phyloP scores from a whole-genome alignment of 495 filamentous ascomycete species.

The Lichina pygmaea region DNA sequence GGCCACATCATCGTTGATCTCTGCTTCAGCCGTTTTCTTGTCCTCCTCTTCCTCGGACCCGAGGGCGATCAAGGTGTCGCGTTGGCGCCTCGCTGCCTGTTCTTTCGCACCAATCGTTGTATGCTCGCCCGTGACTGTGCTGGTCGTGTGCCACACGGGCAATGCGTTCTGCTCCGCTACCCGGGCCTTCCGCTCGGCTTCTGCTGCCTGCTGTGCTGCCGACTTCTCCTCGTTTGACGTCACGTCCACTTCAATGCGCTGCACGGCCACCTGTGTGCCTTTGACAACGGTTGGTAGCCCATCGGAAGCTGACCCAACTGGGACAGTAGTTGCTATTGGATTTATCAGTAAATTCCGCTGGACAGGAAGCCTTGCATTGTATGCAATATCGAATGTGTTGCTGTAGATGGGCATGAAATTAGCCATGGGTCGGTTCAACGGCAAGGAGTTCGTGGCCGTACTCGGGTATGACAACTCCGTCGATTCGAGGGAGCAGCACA shows the following conservation, averaged over 20 bases:
- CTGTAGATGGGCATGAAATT: neutral
- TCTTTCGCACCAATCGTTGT: constrained; percentile 9
- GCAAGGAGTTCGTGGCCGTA: neutral
- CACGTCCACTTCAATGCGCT: constrained; percentile 52
- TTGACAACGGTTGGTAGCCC: constrained; percentile 39
- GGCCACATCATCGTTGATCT: constrained; percentile 25
- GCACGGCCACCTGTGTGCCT: constrained; percentile 35
- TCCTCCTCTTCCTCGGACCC: constrained; percentile 15
- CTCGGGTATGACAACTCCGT: constrained; percentile 54
- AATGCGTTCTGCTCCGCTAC: constrained; percentile 62
- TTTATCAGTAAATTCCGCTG: constrained; percentile 19
- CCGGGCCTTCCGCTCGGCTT: constrained; percentile 41
- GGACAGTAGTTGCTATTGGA: constrained; percentile 13
- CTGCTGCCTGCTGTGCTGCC: constrained; percentile 47
- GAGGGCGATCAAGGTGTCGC: constrained; percentile 1
- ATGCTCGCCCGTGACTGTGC: constrained; percentile 34
- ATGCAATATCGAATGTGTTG: constrained; percentile 63
- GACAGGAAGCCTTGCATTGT: constrained; percentile 29
- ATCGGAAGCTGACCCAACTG: constrained; percentile 1
- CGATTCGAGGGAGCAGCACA: constrained; percentile 63
- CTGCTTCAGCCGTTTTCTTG: constrained; percentile 7
- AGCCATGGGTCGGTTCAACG: no score
- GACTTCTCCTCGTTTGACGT: constrained; percentile 46
- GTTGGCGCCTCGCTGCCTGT: constrained; percentile 10
- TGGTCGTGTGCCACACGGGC: constrained; percentile 71